A percentile compares a stretch with the other conserved stretches of the same genome.
Conservation (phyloP, 805 yeast species). For the Kluyveromyces dobzhanskii region DNA sequence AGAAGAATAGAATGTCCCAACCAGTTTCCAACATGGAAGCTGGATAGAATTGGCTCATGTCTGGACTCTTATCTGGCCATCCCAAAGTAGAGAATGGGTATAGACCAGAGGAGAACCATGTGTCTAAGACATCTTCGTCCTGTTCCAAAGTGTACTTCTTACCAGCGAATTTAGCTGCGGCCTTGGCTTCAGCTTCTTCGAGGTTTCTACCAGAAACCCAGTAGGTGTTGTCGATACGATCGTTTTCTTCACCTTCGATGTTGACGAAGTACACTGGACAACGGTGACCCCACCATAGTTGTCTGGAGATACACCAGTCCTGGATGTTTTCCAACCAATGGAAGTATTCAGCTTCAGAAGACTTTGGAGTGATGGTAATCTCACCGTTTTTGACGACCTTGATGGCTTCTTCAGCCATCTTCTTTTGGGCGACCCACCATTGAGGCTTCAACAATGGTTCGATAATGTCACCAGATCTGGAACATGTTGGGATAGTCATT, state of each 20-base stretch:
- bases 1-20: constrained; percentile 98
- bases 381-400: constrained; percentile 77
- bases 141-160: constrained; percentile 71
- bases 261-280: constrained; percentile 89
- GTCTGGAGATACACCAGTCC: constrained; percentile 99
- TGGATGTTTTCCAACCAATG: constrained; percentile 94
- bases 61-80: constrained; percentile 80
- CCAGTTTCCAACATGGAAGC: constrained; percentile 96
- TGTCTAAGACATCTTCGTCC: constrained; percentile 97
- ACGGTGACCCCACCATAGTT: constrained; percentile 95
- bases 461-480: constrained; percentile 93
- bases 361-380: constrained; percentile 73
- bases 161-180: constrained; percentile 62
- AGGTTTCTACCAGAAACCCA: constrained; percentile 87
- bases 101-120: constrained; percentile 97
- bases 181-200: constrained; percentile 82
- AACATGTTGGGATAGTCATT: constrained; percentile 90
- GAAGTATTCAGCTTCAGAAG: constrained; percentile 88
- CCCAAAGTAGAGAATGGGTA: constrained; percentile 98
- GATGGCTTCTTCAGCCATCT: constrained; percentile 82
- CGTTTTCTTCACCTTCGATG: constrained; percentile 64
- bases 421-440: constrained; percentile 96
- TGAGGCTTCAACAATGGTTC: constrained; percentile 97
- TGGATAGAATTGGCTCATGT: constrained; percentile 74
- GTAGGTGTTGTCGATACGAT: constrained; percentile 52